Evolutionary conservation across 345 rosid species (phyloP), one percentile per base, ranked within the genome.

Genomic region (Citrus unshiu): DNA sequence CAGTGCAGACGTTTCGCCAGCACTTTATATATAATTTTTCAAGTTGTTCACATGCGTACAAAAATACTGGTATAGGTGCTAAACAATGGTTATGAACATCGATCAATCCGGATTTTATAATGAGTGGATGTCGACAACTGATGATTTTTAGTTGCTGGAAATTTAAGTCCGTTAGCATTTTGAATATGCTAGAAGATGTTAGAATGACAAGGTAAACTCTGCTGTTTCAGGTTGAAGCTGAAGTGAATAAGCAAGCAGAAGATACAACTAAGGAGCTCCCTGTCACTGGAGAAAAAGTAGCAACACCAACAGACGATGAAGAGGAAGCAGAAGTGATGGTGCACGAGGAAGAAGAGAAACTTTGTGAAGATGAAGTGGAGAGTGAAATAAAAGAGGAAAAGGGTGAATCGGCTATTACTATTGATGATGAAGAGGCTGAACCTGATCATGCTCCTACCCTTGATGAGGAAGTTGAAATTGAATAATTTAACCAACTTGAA

Each of bases 281-380:
- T 2, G 40, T 61, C 27, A 6, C 3, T 7, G 85, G 80, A 56
- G 80, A 77, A 68, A 83, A 83, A 18, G 16, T 37, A 19, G 58
- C 56, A 34, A n/a, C 49, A 35, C 66, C 40, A 9, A 56, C 14
- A 18, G 10, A 9, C 21, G 25, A 32, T 6, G 25, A 32, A 1
- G 83, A 77, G 56, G 83, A 79, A 67, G 10, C 27, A 13, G 76
- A 76, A 24, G 78, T 68, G 30, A 61, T n/a, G n/a, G 78, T 76
- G 54, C 75, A 76, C 37, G 77, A 75, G 0, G 67, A 70, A 0
- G 83, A 72, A 0, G 76, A 54, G 3, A 70, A 43, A 8, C 29
- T 29, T 25, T 67, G 60, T 1, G 78, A 76, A 22, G 82, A 70
- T 7, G 80, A 72, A 46, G 71, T 16, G 13, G 63, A 75, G 66